phyloP scores from a whole-genome alignment of 768 basidiomycete genomes.

The Leccinum arenicola region DNA sequence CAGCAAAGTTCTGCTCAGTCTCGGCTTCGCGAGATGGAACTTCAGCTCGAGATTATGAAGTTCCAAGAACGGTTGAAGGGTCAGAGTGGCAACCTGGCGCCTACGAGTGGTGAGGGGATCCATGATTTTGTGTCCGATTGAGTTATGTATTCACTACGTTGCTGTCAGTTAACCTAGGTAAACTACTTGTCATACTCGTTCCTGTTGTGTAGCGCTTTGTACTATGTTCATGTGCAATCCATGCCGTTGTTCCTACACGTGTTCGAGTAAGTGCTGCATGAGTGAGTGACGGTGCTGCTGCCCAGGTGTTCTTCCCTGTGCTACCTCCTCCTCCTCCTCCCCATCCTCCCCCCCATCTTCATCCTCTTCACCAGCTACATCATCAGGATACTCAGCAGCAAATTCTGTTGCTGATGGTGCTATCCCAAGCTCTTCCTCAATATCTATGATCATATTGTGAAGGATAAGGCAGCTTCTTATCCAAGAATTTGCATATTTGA shows the following conservation, averaged over 20 bases:
- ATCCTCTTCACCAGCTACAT: background rate
- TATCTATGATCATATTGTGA: slow-evolving; percentile 19
- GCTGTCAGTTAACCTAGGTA: no score
- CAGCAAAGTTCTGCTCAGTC: no score
- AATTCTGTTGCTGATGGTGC: background rate
- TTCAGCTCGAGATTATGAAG: no score
- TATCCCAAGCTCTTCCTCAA: slow-evolving; percentile 7
- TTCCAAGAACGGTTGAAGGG: no score
- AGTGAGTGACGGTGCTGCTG: background rate
- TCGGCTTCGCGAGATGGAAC: no score
- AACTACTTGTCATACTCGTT: no score
- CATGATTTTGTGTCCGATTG: no score
- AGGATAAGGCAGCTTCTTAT: slow-evolving; percentile 2
- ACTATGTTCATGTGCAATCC: no score
- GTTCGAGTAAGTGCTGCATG: background rate
- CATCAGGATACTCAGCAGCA: background rate
- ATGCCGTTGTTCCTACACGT: background rate
- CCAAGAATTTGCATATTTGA: slow-evolving; percentile 8
- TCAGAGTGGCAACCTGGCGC: no score
- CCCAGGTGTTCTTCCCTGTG: background rate
- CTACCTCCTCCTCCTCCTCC: background rate
- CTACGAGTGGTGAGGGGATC: no score
- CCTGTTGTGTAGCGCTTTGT: no score
- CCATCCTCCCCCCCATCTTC: background rate
- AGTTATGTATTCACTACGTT: no score